A percentile compares a stretch with the other conserved stretches of the same genome.
These are phyloP conservation scores for Umbelopsis isabellina DNA, from an alignment of 192 early-diverging fungal species.

Conservation along the genomic window DNA sequence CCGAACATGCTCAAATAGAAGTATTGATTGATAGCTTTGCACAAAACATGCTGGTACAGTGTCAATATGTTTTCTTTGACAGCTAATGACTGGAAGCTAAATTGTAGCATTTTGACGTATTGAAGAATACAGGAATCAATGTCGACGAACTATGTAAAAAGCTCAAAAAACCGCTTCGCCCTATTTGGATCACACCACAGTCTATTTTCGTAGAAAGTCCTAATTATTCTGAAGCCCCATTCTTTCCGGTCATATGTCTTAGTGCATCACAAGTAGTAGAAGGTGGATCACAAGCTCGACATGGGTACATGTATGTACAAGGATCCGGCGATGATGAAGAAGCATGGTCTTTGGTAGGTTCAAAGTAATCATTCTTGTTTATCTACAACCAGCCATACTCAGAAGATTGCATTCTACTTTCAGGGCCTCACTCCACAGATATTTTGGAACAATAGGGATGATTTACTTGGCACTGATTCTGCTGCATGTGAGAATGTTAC, in stretches of 20 bases:
- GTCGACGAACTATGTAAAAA: constrained; percentile 26
- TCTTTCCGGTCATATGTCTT: constrained; percentile 79
- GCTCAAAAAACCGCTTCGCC: constrained; percentile 71
- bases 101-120: too few species aligned
- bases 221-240: constrained; percentile 52
- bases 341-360: constrained; percentile 66
- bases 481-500: constrained; percentile 47
- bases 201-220: constrained; percentile 50
- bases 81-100: too few species aligned
- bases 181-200: constrained; percentile 80
- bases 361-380: background rate
- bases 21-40: constrained; percentile 60
- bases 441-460: constrained; percentile 64
- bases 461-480: constrained; percentile 35
- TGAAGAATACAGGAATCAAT: constrained; percentile 47
- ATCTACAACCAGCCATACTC: constrained; percentile 3
- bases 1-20: constrained; percentile 74
- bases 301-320: constrained; percentile 81
- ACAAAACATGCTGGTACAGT: constrained; percentile 51
- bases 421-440: constrained; percentile 62
- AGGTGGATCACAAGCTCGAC: constrained; percentile 23
- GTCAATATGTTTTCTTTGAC: background rate
- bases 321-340: constrained; percentile 92
- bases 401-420: background rate
- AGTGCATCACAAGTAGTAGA: constrained; percentile 69